A percentile compares a stretch with the other conserved stretches of the same genome.
Evolutionary conservation across 2,329 filamentous ascomycete genomes (phyloP).

Genomic region (Talaromyces albobiverticillius): DNA sequence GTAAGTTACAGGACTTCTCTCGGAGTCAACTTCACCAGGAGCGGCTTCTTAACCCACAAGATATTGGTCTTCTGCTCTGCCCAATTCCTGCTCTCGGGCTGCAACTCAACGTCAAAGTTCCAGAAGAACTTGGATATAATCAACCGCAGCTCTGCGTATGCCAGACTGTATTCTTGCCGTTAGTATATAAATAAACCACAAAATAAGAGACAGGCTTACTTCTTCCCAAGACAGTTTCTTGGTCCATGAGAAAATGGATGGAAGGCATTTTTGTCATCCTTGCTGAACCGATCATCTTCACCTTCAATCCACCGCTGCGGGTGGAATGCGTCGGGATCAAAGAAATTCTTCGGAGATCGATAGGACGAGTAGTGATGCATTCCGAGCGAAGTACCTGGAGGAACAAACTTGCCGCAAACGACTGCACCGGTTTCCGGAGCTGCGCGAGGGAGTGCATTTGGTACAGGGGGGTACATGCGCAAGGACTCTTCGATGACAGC

Average conservation of each 20-base stretch:
- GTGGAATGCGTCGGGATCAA: slow-evolving; percentile 43
- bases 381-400: slow-evolving; percentile 35
- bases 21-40: slow-evolving; percentile 15
- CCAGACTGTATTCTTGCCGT: slow-evolving; percentile 34
- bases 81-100: slow-evolving; percentile 22
- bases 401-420: slow-evolving; percentile 24
- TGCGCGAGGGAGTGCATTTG: slow-evolving; percentile 10
- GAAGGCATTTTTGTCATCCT: slow-evolving; percentile 45
- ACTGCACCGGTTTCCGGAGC: slow-evolving; percentile 22
- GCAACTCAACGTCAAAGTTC: slow-evolving; percentile 47
- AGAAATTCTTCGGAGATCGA: slow-evolving; percentile 45
- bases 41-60: slow-evolving; percentile 38
- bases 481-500: slow-evolving; percentile 46
- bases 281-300: slow-evolving; percentile 29
- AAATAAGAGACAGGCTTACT: slow-evolving; percentile 33
- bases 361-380: slow-evolving; percentile 47
- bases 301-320: slow-evolving; percentile 42
- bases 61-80: slow-evolving; percentile 33
- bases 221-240: slow-evolving; percentile 52
- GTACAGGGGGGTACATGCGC: slow-evolving; percentile 41
- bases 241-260: slow-evolving; percentile 52
- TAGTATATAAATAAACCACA: neutral
- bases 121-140: slow-evolving; percentile 47
- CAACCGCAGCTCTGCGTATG: slow-evolving; percentile 49
- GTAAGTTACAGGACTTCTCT: too few relatives aligned